Evolutionary conservation across 352 stramenopile genomes (phyloP), one percentile per base, ranked within the genome.

Genomic region (Aphanomyces stellatus): DNA sequence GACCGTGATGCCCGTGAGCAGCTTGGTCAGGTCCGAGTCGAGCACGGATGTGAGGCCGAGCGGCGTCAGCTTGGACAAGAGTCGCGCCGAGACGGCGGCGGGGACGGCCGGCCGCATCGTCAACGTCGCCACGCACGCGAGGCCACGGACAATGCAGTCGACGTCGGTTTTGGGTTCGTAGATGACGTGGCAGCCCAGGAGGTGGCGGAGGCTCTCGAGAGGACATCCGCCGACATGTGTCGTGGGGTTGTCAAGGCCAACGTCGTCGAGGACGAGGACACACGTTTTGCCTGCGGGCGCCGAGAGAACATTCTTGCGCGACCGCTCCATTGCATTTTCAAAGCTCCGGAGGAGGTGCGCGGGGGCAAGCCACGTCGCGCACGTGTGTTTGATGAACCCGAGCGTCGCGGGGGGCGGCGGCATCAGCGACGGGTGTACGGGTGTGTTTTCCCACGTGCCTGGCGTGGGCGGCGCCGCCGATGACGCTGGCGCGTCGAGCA

Each of bases 131-230:
- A 67, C 49, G 25, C 22, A 30, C 6, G 41, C 19, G 8, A 59
- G 17, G 4, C 60, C 60, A 15, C n/a, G 22, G 28, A 67, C 30
- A 22, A 34, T 27, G 25, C n/a, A 37, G n/a, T 67, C 60, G 4
- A 41, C 28, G 37, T 59, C n/a, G 3, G 60, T 59, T 24, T 67
- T 59, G 19, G 60, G 60, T 33, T 67, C 60, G 24, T 43, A 67
- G 15, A 67, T 60, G 10, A 24, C 27, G 24, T 46, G 17, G 8
- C 2, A 3, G 7, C n/a, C 40, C 1, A 67, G 7, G 8, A 67
- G 28, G 28, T 67, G 60, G 5, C 60, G 60, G 17, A 67, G 49
- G 19, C 48, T 25, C 4, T 59, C 41, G 24, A 67, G 33, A 11
- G 41, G 61, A 7, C 19, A 57, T 15, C 49, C 33, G 6, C 25